These are phyloP conservation scores for Mortierella sp. DNA, from an alignment of 371 early-diverging fungal genomes.

Conservation along the genomic window DNA sequence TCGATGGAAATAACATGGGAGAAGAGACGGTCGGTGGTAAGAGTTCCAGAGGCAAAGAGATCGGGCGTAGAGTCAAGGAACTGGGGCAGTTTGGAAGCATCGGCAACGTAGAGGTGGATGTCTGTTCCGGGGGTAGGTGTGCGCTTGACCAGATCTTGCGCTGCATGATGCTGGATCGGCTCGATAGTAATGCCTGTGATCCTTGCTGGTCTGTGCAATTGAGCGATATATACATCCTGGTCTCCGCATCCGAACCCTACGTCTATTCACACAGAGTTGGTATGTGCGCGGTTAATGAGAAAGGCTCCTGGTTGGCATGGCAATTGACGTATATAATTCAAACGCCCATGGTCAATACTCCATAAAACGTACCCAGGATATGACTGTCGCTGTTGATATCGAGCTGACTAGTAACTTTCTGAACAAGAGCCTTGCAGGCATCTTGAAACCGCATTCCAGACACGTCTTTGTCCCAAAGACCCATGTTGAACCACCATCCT, in stretches of 20 bases:
- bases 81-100: conserved; percentile 43
- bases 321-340: not conserved
- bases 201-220: conserved; percentile 34
- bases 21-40: conserved; percentile 21
- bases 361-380: conserved; percentile 40
- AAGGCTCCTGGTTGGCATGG: not conserved
- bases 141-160: conserved; percentile 43
- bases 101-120: conserved; percentile 49
- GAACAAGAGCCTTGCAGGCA: conserved; percentile 50
- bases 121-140: conserved; percentile 28
- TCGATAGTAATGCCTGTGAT: conserved; percentile 58
- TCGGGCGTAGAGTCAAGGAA: conserved; percentile 33
- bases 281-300: not conserved
- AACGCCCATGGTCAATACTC: not conserved
- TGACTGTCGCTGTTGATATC: conserved; percentile 37
- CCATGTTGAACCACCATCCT: conserved; percentile 60
- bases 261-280: conserved; percentile 11
- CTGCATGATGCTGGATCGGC: conserved; percentile 55
- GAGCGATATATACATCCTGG: conserved; percentile 56
- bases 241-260: conserved; percentile 58
- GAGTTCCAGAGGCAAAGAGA: conserved; percentile 13
- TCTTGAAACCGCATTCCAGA: conserved; percentile 46
- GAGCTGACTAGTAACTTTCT: conserved; percentile 34
- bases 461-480: conserved; percentile 40
- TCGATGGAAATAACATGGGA: conserved; percentile 68